Evolutionary conservation across 2,329 filamentous ascomycete species (phyloP), one percentile per base, ranked within the genome.

Genomic region (Trichoderma cornu-damae): DNA sequence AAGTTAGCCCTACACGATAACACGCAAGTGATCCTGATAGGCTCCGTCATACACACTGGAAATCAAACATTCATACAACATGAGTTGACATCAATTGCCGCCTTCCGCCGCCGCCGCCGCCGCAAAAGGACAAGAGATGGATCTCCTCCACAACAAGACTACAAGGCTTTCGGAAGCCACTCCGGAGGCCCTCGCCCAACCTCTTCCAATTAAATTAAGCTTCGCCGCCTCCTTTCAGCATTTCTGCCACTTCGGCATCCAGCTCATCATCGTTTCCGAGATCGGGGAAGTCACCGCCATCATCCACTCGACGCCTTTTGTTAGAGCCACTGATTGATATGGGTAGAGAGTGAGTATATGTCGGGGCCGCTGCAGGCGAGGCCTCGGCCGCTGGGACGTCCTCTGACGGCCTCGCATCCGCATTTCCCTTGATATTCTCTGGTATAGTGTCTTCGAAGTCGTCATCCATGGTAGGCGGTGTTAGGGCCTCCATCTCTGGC

Each of bases 401-500:
- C 35, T 64, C 56, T 16, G 57, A 60, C 32, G 61, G 38, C 26
- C 56, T 20, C 47, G 55, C 32, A 3, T 53, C 56, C 16, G 63
- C 61, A 12, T 63, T 59, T 18, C 18, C 16, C 12, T 42, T 35
- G 4, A 30, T 58, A 8, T 14, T 14, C 18, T 43, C 53, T 1
- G 53, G 44, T 14, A 35, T 37, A 46, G 44, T 49, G 24, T 43
- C 43, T n/a, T 38, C 42, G 9, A 44, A 28, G 4, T 60, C 62
- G 9, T 73, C 68, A 54, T 83, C 82, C 59, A 84, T 79, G 2
- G 84, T 76, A 1, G 88, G 89, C n/a, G 91, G 92, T 0, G 92
- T 96, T 57, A 96, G 79, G 5, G 86, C 88, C 71, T 97, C 93
- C 58, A 96, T 80, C 64, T 92, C 85, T 1, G 93, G 92, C 32